Evolutionary conservation across 2,329 filamentous ascomycete genomes (phyloP).

Genomic region (Trichoderma sp.): DNA sequence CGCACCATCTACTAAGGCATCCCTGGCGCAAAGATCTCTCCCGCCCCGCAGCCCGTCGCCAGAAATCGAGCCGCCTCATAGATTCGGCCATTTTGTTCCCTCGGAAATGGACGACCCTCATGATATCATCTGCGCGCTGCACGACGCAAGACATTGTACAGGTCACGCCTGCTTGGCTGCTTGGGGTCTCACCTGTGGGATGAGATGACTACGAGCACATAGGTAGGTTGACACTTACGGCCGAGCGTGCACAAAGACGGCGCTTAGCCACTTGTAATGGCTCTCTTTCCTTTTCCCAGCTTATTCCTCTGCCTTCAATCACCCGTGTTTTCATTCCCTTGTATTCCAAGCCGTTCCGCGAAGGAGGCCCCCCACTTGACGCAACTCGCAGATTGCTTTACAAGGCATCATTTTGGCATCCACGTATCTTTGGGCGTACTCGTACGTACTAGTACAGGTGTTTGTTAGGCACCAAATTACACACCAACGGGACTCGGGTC

Average conservation of each 20-base stretch:
- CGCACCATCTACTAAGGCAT: neutral
- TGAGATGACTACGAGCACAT: neutral
- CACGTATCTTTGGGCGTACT: slow-evolving; percentile 6
- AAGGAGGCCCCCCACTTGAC: neutral
- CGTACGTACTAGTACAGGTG: neutral
- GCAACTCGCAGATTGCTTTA: neutral
- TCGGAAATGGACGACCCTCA: neutral
- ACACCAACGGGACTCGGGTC: neutral
- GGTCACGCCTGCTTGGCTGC: neutral
- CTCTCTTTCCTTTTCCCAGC: neutral
- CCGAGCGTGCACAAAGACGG: neutral
- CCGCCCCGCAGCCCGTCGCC: neutral
- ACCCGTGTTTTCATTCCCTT: neutral
- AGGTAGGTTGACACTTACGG: neutral
- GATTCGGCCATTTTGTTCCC: neutral
- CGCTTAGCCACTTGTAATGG: neutral
- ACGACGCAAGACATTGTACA: slow-evolving; percentile 2
- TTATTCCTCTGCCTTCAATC: neutral
- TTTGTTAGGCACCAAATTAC: slow-evolving; percentile 9
- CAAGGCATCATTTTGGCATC: neutral
- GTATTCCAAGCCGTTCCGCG: neutral
- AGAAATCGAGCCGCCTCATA: neutral
- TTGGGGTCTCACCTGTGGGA: neutral
- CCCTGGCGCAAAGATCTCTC: neutral
- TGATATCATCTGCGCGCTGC: neutral